Conservation (phyloP, 352 stramenopile species). For the Pythium pectinolyticum region DNA sequence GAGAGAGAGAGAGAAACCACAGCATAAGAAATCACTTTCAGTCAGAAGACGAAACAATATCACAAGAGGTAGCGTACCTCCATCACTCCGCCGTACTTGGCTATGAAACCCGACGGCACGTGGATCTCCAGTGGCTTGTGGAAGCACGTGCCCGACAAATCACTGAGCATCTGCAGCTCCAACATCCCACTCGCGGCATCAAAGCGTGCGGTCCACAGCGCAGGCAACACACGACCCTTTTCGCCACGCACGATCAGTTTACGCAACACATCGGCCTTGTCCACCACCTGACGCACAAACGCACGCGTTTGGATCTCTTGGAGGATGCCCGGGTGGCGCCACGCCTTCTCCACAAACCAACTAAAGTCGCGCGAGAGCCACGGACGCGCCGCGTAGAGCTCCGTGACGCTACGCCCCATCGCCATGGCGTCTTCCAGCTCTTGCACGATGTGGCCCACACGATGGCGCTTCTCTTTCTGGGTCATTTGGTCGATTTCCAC, state of each 20-base stretch:
- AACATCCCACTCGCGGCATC: background rate
- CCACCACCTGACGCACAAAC: conserved; percentile 7
- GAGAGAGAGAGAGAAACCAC: no score
- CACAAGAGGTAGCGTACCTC: background rate
- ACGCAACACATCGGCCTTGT: conserved; percentile 15
- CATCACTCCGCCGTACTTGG: background rate
- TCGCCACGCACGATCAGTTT: conserved; percentile 12
- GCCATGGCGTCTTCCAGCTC: conserved; percentile 4
- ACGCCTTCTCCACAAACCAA: conserved; percentile 24
- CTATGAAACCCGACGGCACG: background rate
- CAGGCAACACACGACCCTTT: conserved; percentile 9
- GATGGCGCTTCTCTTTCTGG: background rate
- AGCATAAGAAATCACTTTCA: no score
- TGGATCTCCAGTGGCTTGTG: conserved; percentile 22
- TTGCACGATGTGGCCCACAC: background rate
- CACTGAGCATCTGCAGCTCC: conserved; percentile 19
- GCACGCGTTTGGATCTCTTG: conserved; percentile 11
- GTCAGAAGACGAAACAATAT: background rate
- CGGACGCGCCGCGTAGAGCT: background rate
- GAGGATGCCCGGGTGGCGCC: conserved; percentile 2
- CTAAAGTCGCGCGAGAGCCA: conserved; percentile 12
- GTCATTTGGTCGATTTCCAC: background rate
- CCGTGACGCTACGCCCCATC: background rate
- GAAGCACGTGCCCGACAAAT: conserved; percentile 27
- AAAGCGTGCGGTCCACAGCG: conserved; percentile 18